These are phyloP conservation scores for Vitis hybrid DNA, from an alignment of 177 flowering plant genomes.

Conservation along the genomic window DNA sequence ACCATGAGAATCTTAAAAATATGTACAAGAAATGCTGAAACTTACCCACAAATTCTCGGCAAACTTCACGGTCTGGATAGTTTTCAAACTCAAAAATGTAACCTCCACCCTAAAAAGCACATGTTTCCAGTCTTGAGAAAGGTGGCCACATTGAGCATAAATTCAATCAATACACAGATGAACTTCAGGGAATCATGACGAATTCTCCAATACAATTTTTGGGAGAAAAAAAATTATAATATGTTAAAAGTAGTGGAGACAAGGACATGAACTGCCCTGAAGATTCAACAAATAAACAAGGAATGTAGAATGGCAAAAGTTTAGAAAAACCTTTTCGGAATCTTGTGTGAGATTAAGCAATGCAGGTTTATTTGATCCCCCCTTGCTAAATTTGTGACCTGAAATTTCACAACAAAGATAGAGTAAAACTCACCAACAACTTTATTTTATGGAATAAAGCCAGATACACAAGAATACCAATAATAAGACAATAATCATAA, in stretches of 20 bases:
- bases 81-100: slow-evolving; percentile 86
- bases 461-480: no score
- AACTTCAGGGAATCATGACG: neutral
- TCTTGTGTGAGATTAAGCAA: slow-evolving; percentile 58
- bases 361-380: slow-evolving; percentile 61
- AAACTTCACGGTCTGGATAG: slow-evolving; percentile 68
- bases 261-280: neutral
- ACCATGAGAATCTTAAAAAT: neutral
- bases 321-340: slow-evolving; percentile 27
- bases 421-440: neutral
- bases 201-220: neutral
- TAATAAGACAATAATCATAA: no score
- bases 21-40: slow-evolving; percentile 1
- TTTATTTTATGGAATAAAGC: neutral
- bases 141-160: no score
- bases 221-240: neutral
- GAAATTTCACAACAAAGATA: slow-evolving; percentile 10
- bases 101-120: slow-evolving; percentile 46
- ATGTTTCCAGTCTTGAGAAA: no score
- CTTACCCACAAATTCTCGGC: slow-evolving; percentile 90
- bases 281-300: neutral
- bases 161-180: neutral
- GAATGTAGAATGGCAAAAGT: neutral
- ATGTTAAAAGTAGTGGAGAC: neutral
- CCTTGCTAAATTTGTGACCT: slow-evolving; percentile 71